Evolutionary conservation across 805 yeast genomes (phyloP).

Genomic region (Sugiyamaella americana): DNA sequence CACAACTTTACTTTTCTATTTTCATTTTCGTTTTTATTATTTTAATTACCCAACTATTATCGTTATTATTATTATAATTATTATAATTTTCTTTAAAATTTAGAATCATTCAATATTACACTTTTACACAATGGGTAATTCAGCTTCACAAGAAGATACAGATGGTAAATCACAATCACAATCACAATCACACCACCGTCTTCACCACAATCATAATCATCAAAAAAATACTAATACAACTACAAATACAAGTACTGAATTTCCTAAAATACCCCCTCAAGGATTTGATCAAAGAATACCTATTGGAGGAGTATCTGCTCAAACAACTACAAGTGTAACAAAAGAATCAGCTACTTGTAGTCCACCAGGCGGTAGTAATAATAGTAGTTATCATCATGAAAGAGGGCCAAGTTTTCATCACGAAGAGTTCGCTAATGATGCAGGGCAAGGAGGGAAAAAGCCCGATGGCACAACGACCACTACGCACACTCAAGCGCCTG

Average conservation of each 20-base stretch:
- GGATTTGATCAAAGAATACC: conserved; percentile 11
- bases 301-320: conserved; percentile 4
- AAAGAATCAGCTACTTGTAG: conserved; percentile 13
- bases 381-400: background rate
- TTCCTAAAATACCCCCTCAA: conserved; percentile 11
- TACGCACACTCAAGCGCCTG: too few relatives aligned
- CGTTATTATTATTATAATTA: background rate
- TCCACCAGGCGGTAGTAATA: conserved; percentile 1
- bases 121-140: conserved; percentile 21
- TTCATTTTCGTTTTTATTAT: background rate
- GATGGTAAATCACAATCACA: conserved; percentile 5
- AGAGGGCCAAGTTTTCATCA: conserved; percentile 8
- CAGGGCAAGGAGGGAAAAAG: too few relatives aligned
- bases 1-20: background rate
- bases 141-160: conserved; percentile 21
- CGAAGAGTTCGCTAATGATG: conserved; percentile 11
- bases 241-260: background rate
- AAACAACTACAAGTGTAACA: conserved; percentile 12
- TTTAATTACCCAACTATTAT: background rate
- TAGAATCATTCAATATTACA: too few relatives aligned
- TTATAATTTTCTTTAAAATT: background rate
- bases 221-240: background rate
- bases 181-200: conserved; percentile 3
- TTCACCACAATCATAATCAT: background rate
- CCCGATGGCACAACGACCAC: too few relatives aligned